phyloP scores from a whole-genome alignment of 2,329 filamentous ascomycete genomes.

The Saccharata proteae region DNA sequence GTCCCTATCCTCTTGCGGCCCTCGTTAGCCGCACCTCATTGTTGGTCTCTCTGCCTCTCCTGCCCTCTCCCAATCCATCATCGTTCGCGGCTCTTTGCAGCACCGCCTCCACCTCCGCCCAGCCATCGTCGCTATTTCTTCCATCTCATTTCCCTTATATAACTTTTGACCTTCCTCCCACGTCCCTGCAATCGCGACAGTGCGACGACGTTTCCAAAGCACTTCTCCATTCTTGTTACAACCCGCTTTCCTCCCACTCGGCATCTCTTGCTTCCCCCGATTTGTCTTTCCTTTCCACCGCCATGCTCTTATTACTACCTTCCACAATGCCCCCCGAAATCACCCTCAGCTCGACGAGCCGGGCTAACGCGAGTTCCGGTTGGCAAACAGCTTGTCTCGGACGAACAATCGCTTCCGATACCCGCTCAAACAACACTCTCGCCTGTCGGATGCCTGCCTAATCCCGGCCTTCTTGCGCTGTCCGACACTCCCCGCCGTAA shows the following conservation, averaged over 20 bases:
- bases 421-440: slow-evolving; percentile 13
- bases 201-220: too few relatives aligned
- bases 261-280: slow-evolving; percentile 18
- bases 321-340: slow-evolving; percentile 10
- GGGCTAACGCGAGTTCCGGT: slow-evolving; percentile 27
- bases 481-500: too few relatives aligned
- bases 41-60: slow-evolving; percentile 10
- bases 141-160: slow-evolving; percentile 1
- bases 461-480: too few relatives aligned
- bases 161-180: slow-evolving; percentile 11
- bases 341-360: slow-evolving; percentile 17
- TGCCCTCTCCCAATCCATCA: slow-evolving; percentile 4
- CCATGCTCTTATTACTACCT: slow-evolving; percentile 13
- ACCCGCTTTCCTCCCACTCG: too few relatives aligned
- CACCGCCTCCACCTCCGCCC: slow-evolving; percentile 7
- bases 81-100: slow-evolving; percentile 6
- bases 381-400: slow-evolving; percentile 28
- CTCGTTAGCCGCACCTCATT: slow-evolving; percentile 5
- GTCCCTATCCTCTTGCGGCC: slow-evolving; percentile 11
- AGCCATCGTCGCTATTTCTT: slow-evolving; percentile 10
- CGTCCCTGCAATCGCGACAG: too few relatives aligned
- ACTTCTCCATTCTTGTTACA: too few relatives aligned
- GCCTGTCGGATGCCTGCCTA: too few relatives aligned
- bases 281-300: slow-evolving; percentile 4
- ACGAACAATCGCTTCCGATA: slow-evolving; percentile 18